A percentile compares a stretch with the other conserved stretches of the same genome.
phyloP scores from a whole-genome alignment of 352 stramenopile genomes.

The Pythium oligandrum region DNA sequence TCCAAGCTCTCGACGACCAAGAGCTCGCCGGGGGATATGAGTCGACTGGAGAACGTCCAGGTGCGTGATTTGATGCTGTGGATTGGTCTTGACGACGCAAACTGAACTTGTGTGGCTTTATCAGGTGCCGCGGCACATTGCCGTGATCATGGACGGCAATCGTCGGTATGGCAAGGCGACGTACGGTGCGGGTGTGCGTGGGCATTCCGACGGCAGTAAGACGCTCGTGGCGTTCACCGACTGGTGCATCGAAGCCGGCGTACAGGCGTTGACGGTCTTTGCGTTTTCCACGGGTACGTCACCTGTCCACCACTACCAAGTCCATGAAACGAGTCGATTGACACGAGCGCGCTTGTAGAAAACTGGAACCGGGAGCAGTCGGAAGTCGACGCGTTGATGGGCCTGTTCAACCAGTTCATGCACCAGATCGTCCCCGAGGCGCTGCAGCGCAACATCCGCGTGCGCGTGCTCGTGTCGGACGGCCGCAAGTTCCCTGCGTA shows the following conservation, averaged over 20 bases:
- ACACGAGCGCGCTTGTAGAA: conserved; percentile 34
- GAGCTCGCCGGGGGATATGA: neutral
- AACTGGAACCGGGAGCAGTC: conserved; percentile 91
- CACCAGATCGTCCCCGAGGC: conserved; percentile 89
- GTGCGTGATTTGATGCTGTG: neutral
- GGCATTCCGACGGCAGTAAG: conserved; percentile 94
- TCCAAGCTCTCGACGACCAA: no score
- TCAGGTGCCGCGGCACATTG: conserved; percentile 86
- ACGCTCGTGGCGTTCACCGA: conserved; percentile 94
- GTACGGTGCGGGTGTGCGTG: conserved; percentile 70
- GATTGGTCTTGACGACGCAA: no score
- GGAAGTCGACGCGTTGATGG: conserved; percentile 92
- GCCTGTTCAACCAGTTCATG: conserved; percentile 94
- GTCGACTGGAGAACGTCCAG: conserved; percentile 11
- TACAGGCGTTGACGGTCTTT: conserved; percentile 92
- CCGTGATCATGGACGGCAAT: conserved; percentile 97
- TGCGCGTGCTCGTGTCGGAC: conserved; percentile 89
- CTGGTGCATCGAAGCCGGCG: conserved; percentile 92
- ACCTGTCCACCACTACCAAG: neutral
- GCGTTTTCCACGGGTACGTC: conserved; percentile 90
- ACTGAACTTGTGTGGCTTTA: no score
- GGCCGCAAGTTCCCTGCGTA: conserved; percentile 60
- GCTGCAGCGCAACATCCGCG: conserved; percentile 87
- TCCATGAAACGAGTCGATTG: no score
- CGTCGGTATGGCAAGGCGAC: conserved; percentile 89